phyloP scores from a whole-genome alignment of 306 rosid species.

The Cucurbita moschata region DNA sequence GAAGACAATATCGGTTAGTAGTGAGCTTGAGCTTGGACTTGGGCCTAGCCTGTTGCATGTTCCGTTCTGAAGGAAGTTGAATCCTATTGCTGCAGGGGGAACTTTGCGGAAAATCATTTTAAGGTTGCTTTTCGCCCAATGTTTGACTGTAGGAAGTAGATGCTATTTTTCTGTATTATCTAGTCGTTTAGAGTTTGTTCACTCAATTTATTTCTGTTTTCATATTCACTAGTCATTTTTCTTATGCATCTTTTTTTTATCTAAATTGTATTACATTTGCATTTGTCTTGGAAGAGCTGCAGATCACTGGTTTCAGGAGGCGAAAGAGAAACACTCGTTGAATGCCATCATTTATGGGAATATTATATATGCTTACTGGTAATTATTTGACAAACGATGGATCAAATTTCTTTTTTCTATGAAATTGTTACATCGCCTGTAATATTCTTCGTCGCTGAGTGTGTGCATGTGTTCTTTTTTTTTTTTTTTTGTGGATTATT shows the following conservation, averaged over 20 bases:
- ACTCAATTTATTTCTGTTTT: not conserved
- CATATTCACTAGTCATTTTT: not conserved
- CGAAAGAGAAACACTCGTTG: slow-evolving; percentile 57
- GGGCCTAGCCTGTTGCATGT: too few relatives aligned
- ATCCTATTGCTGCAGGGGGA: not conserved
- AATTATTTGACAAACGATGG: not conserved
- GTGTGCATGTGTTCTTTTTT: not conserved
- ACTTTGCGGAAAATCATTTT: not conserved
- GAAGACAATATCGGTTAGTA: too few relatives aligned
- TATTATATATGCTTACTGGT: slow-evolving; percentile 91
- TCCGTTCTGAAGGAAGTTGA: not conserved
- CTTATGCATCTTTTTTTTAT: not conserved
- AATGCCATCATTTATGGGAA: slow-evolving; percentile 81
- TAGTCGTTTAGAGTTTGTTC: not conserved
- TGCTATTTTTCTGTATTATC: not conserved
- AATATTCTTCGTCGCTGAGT: not conserved
- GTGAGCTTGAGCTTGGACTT: too few relatives aligned
- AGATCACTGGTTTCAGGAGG: slow-evolving; percentile 90
- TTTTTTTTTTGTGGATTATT: not conserved
- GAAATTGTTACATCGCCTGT: too few relatives aligned
- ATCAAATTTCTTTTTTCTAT: too few relatives aligned
- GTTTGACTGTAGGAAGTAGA: not conserved
- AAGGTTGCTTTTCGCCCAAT: not conserved
- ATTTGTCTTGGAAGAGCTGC: slow-evolving; percentile 79
- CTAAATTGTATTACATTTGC: slow-evolving; percentile 23